Percentiles rank a stretch among this genome's conserved stretches.
Evolutionary conservation across 768 basidiomycete genomes (phyloP).

Genomic region (Xanthoconium purpureum): DNA sequence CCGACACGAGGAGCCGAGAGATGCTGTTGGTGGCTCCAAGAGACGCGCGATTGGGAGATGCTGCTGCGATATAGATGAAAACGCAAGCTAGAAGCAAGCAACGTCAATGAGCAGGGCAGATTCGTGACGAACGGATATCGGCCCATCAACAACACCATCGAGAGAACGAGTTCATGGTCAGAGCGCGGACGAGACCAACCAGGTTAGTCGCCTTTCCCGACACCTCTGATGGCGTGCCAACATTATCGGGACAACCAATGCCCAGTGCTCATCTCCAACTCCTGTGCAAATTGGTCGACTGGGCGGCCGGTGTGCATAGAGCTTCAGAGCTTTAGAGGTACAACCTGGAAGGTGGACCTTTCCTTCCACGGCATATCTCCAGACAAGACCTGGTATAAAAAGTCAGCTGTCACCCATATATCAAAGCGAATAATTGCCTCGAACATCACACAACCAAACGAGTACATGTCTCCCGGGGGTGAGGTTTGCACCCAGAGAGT

Average conservation of each 20-base stretch:
- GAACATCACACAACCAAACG: neutral
- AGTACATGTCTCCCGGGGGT: neutral
- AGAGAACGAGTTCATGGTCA: constrained; percentile 45
- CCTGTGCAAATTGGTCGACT: too few species aligned
- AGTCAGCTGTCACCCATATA: neutral
- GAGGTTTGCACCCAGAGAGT: too few species aligned
- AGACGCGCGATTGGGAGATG: constrained; percentile 63
- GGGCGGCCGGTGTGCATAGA: neutral
- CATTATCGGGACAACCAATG: too few species aligned
- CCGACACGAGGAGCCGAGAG: constrained; percentile 42
- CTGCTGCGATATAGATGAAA: constrained; percentile 66
- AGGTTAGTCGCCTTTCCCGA: constrained; percentile 31
- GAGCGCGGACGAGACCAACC: constrained; percentile 47
- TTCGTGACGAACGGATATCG: constrained; percentile 26
- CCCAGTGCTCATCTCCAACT: too few species aligned
- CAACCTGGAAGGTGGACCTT: neutral
- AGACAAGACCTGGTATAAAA: neutral
- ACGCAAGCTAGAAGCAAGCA: constrained; percentile 47
- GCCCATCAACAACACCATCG: constrained; percentile 45
- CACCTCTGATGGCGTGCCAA: too few species aligned
- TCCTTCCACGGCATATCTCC: constrained; percentile 8
- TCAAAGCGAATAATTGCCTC: neutral
- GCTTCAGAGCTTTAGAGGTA: neutral
- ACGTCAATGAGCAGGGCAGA: neutral
- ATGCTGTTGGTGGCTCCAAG: constrained; percentile 73